phyloP scores from a whole-genome alignment of 139 green algal genomes.

The Mesotaenium endlicherianum region DNA sequence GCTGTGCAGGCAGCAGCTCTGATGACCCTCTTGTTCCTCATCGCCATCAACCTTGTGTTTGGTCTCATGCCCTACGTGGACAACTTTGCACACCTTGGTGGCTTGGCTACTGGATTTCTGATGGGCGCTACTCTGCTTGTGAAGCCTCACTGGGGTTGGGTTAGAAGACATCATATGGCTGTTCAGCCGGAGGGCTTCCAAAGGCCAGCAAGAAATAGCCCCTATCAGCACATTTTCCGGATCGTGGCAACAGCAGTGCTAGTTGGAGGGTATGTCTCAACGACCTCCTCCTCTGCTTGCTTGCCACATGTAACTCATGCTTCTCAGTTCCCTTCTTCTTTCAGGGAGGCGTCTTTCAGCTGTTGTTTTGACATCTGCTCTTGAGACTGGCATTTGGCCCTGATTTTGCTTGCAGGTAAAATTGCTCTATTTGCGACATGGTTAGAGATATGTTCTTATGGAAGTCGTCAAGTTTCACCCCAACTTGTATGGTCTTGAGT shows the following conservation, averaged over 20 bases:
- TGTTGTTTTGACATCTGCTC: too few relatives aligned
- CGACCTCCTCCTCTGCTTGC: too few relatives aligned
- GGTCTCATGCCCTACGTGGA: slow-evolving; percentile 42
- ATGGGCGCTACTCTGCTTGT: slow-evolving; percentile 36
- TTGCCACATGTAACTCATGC: too few relatives aligned
- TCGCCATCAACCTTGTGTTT: slow-evolving; percentile 43
- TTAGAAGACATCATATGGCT: background rate
- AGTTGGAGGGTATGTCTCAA: background rate
- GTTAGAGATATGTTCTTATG: too few relatives aligned
- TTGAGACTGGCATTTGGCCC: too few relatives aligned
- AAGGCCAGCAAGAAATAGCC: background rate
- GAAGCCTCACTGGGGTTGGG: slow-evolving; percentile 23
- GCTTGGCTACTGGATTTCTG: slow-evolving; percentile 35
- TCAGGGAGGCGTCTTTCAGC: too few relatives aligned
- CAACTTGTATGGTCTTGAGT: too few relatives aligned
- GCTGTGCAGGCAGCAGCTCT: slow-evolving; percentile 14
- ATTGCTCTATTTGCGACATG: too few relatives aligned
- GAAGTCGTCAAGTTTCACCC: too few relatives aligned
- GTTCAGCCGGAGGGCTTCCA: too few relatives aligned
- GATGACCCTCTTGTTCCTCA: slow-evolving; percentile 28
- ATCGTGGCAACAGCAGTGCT: background rate
- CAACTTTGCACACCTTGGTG: slow-evolving; percentile 46
- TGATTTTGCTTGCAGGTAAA: too few relatives aligned
- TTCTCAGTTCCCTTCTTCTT: too few relatives aligned
- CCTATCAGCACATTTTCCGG: background rate